phyloP scores from a whole-genome alignment of 140 eudicot genomes.

The Erigeron philadelphicus region DNA sequence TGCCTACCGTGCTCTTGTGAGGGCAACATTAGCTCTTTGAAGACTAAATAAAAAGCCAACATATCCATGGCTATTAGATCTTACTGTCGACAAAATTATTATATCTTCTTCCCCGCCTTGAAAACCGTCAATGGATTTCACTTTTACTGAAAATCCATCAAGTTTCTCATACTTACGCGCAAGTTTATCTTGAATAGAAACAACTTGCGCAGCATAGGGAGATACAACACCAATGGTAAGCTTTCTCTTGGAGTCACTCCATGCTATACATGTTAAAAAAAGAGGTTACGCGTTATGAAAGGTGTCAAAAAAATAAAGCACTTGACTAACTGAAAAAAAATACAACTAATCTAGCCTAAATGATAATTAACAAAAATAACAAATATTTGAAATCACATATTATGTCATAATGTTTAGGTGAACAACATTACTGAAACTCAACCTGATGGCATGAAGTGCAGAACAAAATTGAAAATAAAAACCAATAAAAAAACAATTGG shows the following conservation, averaged over 20 bases:
- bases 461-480: too few relatives aligned
- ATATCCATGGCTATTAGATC: slow-evolving; percentile 47
- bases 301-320: too few relatives aligned
- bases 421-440: too few relatives aligned
- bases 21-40: slow-evolving; percentile 67
- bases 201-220: slow-evolving; percentile 82
- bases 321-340: neutral
- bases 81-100: slow-evolving; percentile 59
- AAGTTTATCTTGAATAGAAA: slow-evolving; percentile 48
- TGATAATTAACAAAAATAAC: neutral
- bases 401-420: neutral
- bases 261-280: slow-evolving; percentile 32
- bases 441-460: too few relatives aligned
- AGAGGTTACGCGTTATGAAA: neutral
- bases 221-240: slow-evolving; percentile 58
- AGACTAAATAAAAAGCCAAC: slow-evolving; percentile 56
- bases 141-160: slow-evolving; percentile 48
- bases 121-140: slow-evolving; percentile 69
- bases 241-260: slow-evolving; percentile 34
- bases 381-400: neutral
- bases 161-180: slow-evolving; percentile 40
- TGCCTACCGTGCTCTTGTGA: slow-evolving; percentile 70
- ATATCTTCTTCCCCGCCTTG: slow-evolving; percentile 84
- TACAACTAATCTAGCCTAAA: neutral
- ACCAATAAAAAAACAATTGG: too few relatives aligned